phyloP scores from a whole-genome alignment of 352 stramenopile species.

The Phytophthora cajani region DNA sequence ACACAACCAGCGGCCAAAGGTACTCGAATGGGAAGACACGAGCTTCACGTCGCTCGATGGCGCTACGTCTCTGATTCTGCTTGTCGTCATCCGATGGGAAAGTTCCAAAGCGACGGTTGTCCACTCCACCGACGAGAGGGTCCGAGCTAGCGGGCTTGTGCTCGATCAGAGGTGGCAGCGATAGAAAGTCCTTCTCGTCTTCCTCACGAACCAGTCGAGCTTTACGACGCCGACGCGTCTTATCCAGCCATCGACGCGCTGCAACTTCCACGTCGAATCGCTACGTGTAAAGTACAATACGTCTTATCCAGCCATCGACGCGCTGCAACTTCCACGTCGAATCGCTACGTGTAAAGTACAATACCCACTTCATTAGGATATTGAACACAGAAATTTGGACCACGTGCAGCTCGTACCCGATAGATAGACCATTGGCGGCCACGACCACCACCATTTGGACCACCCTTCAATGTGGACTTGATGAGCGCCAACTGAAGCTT shows the following conservation, averaged over 20 bases:
- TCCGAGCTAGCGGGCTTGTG: conserved; percentile 23
- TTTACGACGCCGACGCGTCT: conserved; percentile 56
- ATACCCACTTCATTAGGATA: not conserved
- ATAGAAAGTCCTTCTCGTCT: conserved; percentile 72
- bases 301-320: conserved; percentile 69
- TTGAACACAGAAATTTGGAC: not conserved
- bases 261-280: conserved; percentile 61
- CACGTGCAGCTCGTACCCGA: conserved; percentile 30
- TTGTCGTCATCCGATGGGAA: conserved; percentile 49
- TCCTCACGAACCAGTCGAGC: conserved; percentile 42
- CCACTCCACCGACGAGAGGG: conserved; percentile 12
- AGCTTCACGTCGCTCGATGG: conserved; percentile 47
- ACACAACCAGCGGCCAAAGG: conserved; percentile 51
- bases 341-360: conserved; percentile 43
- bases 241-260: conserved; percentile 61
- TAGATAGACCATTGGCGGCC: conserved; percentile 69
- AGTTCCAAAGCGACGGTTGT: conserved; percentile 41
- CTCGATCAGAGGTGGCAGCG: conserved; percentile 47
- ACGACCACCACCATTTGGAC: conserved; percentile 43
- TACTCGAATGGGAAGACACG: conserved; percentile 56
- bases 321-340: conserved; percentile 64
- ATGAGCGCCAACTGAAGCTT: conserved; percentile 42
- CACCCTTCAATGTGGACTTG: conserved; percentile 55
- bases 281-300: too few relatives aligned
- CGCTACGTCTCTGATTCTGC: conserved; percentile 27